These are phyloP conservation scores for Paramecium sexaurelia DNA, from an alignment of 73 alveolate species.

Conservation along the genomic window DNA sequence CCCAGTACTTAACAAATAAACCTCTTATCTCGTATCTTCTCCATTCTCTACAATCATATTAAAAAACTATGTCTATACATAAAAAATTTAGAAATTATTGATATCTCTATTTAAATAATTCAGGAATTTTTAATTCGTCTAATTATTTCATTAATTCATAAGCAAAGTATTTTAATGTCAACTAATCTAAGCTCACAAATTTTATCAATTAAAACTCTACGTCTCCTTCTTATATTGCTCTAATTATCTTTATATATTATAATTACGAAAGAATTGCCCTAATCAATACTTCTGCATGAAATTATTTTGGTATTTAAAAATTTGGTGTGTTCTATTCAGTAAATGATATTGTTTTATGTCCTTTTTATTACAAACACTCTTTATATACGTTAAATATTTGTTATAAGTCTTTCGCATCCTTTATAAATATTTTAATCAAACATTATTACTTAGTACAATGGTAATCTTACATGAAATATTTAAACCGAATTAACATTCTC, in stretches of 20 bases:
- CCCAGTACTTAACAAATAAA: neutral
- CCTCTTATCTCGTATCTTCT: constrained; percentile 1
- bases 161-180: neutral
- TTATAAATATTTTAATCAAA: neutral
- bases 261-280: neutral
- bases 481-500: neutral
- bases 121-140: constrained; percentile 3
- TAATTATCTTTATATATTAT: neutral
- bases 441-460: neutral
- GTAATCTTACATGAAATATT: neutral
- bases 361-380: neutral
- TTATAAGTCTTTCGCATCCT: neutral
- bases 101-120: neutral
- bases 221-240: neutral
- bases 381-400: neutral
- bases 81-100: neutral
- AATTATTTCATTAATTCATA: constrained; percentile 24
- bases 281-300: neutral
- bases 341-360: neutral
- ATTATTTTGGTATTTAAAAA: neutral
- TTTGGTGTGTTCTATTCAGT: neutral
- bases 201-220: neutral
- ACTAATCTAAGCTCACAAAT: neutral
- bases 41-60: neutral
- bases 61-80: neutral